Conservation (phyloP, 2,329 filamentous ascomycete species). For the Cladophialophora yegresii region DNA sequence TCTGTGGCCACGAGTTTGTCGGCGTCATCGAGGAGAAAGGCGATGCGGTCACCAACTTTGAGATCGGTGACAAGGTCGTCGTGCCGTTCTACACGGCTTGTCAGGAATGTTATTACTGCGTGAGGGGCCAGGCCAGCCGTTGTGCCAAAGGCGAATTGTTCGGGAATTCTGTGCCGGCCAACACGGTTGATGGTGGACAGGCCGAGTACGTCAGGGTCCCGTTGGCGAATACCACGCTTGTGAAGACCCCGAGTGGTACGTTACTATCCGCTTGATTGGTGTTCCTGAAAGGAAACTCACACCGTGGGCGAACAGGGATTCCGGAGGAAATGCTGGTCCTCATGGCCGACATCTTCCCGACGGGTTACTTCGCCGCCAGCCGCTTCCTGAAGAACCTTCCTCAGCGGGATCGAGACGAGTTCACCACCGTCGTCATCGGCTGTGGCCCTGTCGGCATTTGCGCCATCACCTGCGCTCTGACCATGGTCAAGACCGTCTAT, state of each 20-base stretch:
- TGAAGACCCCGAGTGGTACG: conserved; percentile 45
- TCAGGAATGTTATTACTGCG: conserved; percentile 56
- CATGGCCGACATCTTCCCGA: conserved; percentile 39
- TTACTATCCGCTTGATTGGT: not conserved
- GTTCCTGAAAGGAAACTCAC: not conserved
- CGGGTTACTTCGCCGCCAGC: conserved; percentile 36
- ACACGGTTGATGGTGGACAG: conserved; percentile 57
- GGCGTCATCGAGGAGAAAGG: conserved; percentile 53
- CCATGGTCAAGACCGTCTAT: conserved; percentile 63
- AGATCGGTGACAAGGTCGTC: conserved; percentile 56
- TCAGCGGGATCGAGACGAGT: conserved; percentile 34
- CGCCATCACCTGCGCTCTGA: conserved; percentile 65
- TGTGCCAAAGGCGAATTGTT: conserved; percentile 54
- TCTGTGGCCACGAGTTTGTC: conserved; percentile 60
- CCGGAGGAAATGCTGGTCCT: conserved; percentile 40
- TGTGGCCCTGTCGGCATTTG: conserved; percentile 67
- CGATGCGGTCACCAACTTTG: conserved; percentile 50
- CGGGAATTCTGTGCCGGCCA: conserved; percentile 54
- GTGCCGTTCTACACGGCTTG: conserved; percentile 57
- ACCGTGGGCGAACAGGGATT: conserved; percentile 30
- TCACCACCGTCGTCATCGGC: conserved; percentile 63
- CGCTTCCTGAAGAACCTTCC: conserved; percentile 36
- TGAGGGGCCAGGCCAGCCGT: conserved; percentile 55
- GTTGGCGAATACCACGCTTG: conserved; percentile 54
- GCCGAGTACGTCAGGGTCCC: conserved; percentile 59